These are phyloP conservation scores for Fomes fomentarius DNA, from an alignment of 1,284 basidiomycete genomes.

Conservation along the genomic window DNA sequence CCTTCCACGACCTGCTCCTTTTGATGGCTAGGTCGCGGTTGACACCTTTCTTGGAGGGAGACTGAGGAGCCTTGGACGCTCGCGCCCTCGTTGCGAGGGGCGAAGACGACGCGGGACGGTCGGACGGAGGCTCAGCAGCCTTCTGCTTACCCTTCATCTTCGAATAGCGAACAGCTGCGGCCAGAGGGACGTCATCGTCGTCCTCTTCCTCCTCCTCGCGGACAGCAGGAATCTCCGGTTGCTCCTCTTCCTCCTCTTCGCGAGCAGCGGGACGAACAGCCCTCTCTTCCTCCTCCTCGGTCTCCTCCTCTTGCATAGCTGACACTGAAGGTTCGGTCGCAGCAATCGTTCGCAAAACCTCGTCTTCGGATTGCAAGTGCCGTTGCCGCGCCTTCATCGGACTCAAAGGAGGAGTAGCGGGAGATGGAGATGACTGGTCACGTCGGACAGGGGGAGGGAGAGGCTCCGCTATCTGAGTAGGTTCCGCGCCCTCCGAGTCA, in stretches of 20 bases:
- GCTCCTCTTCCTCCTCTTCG: slow-evolving; percentile 14
- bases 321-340: slow-evolving; percentile 2
- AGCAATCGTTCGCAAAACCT: slow-evolving; percentile 12
- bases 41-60: slow-evolving; percentile 1
- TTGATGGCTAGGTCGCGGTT: neutral
- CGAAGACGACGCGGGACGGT: neutral
- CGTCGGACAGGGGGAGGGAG: slow-evolving; percentile 2
- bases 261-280: neutral
- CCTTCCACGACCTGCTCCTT: slow-evolving; percentile 12
- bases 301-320: slow-evolving; percentile 7
- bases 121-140: neutral
- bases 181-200: slow-evolving; percentile 28
- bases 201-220: slow-evolving; percentile 7
- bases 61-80: neutral
- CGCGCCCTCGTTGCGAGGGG: neutral
- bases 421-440: neutral
- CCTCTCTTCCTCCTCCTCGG: neutral
- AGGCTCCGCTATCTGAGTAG: slow-evolving; percentile 10
- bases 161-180: slow-evolving; percentile 9
- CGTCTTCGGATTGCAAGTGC: slow-evolving; percentile 18
- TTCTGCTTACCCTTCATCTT: slow-evolving; percentile 24
- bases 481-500: slow-evolving; percentile 30
- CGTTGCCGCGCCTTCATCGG: neutral
- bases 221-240: neutral
- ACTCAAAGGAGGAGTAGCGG: neutral